These are phyloP conservation scores for Phellopilus nigrolimitatus DNA, from an alignment of 1,284 basidiomycete species.

Conservation along the genomic window DNA sequence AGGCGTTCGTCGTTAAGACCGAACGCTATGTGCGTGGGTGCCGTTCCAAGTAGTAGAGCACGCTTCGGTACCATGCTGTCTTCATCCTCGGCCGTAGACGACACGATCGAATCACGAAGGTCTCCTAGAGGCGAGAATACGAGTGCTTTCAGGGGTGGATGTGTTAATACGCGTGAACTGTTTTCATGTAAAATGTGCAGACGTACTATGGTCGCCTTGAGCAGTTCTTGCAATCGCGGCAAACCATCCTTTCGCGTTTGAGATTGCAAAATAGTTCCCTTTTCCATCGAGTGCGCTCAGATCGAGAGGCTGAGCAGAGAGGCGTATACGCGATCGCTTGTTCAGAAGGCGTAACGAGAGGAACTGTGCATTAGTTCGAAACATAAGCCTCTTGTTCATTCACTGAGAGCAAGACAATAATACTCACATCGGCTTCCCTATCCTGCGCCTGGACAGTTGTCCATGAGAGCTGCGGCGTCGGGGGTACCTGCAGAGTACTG, in stretches of 20 bases:
- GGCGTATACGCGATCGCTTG: constrained; percentile 54
- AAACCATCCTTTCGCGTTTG: constrained; percentile 62
- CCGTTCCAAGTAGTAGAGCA: constrained; percentile 36
- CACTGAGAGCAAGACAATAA: neutral
- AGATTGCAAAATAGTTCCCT: constrained; percentile 46
- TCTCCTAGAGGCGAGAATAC: constrained; percentile 53
- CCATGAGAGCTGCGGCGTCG: constrained; percentile 30
- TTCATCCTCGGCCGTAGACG: constrained; percentile 33
- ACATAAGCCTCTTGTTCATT: neutral
- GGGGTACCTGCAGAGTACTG: constrained; percentile 33
- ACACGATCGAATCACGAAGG: constrained; percentile 45
- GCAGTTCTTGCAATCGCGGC: constrained; percentile 45
- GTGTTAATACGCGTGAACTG: constrained; percentile 11
- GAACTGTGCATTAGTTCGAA: constrained; percentile 32
- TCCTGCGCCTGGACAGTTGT: constrained; percentile 34
- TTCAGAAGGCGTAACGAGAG: constrained; percentile 44
- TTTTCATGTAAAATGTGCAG: neutral
- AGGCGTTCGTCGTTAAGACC: constrained; percentile 55
- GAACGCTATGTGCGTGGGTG: constrained; percentile 48
- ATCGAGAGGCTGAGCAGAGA: constrained; percentile 48
- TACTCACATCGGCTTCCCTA: constrained; percentile 41
- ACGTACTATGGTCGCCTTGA: constrained; percentile 36
- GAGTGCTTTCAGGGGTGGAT: constrained; percentile 38
- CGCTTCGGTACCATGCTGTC: constrained; percentile 44
- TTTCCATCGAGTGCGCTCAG: constrained; percentile 38